Base-by-base conservation (phyloP, 73 alveolate species). In the Paramecium biaurelia region DNA sequence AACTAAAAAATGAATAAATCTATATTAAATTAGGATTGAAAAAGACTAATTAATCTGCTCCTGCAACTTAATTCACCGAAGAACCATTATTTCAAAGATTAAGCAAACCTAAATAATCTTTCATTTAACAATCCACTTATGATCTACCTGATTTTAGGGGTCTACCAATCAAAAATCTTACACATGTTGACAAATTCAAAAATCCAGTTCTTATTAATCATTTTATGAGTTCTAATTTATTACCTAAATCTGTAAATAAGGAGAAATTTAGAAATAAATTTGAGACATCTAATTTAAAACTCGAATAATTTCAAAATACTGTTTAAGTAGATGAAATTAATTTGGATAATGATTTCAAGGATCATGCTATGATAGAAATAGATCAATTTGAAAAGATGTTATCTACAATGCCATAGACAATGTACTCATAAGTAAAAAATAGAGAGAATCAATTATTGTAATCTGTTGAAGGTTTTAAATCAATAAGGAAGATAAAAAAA, bases 141-240 rank as follows among this genome's bases (percentile, higher is more conserved):
- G 90, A 79, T 43, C 72, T 79, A 20, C 76, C 90, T 6, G 90
- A 79, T 43, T 79, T 43, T 42, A n/a, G 90, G 11, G 90, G 90
- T 43, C 23, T 79, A 11, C 45, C 90, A 0, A 20, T 79, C 2
- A 30, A 32, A 7, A 79, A 79, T 79, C 56, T 79, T 8, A 43
- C 70, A 43, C 12, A 38, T 41, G 26, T 79, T 4, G 90, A 79
- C 23, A 47, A 45, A 47, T 21, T 4, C 18, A 79, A 79, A 43
- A 79, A 79, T 45, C 72, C 90, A 20, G 43, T 8, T 20, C 56
- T 79, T 2, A 12, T 79, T 30, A 79, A 38, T 41, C 74, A 79
- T 45, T 79, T 41, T 14, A 45, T 24, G 3, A 47, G 56, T 43
- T 30, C 90, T 8, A 79, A 79, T 24, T 14, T 79, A 45, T 23